Evolutionary conservation across 2,329 filamentous ascomycete species (phyloP).

Genomic region (Cladosporium sp.): DNA sequence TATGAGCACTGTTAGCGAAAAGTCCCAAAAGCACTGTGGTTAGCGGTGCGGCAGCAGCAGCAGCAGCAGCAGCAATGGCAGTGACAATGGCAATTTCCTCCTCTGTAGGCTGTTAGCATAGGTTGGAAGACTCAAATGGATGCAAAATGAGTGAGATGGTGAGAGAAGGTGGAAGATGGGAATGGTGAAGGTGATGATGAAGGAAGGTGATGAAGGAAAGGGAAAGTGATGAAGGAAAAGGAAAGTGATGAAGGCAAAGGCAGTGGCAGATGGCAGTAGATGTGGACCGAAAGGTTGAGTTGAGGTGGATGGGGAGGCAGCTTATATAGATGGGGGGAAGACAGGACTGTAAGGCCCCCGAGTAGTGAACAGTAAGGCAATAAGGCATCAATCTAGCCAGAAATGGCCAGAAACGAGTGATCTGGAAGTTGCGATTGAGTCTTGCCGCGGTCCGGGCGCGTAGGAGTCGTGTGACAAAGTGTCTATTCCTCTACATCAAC

Average conservation of each 20-base stretch:
- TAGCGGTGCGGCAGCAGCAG: neutral
- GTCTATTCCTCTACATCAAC: neutral
- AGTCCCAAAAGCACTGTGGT: neutral
- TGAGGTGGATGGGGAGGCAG: neutral
- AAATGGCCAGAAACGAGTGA: neutral
- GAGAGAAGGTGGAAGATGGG: neutral
- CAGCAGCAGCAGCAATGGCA: neutral
- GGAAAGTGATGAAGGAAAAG: neutral
- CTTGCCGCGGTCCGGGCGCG: neutral
- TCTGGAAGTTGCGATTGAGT: neutral
- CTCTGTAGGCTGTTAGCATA: conserved; percentile 1
- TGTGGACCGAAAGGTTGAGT: neutral
- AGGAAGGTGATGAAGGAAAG: neutral
- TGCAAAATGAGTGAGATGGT: neutral
- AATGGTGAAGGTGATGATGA: neutral
- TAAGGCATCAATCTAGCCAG: neutral
- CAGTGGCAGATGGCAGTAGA: neutral
- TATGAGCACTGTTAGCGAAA: neutral
- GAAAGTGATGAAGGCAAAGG: neutral
- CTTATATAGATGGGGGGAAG: neutral
- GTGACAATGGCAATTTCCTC: neutral
- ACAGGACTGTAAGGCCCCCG: neutral
- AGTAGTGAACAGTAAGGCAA: neutral
- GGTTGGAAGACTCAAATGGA: conserved; percentile 3
- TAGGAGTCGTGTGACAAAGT: neutral